phyloP scores from a whole-genome alignment of 176 grass and related monocot genomes.

The Aegilops sharonensis region DNA sequence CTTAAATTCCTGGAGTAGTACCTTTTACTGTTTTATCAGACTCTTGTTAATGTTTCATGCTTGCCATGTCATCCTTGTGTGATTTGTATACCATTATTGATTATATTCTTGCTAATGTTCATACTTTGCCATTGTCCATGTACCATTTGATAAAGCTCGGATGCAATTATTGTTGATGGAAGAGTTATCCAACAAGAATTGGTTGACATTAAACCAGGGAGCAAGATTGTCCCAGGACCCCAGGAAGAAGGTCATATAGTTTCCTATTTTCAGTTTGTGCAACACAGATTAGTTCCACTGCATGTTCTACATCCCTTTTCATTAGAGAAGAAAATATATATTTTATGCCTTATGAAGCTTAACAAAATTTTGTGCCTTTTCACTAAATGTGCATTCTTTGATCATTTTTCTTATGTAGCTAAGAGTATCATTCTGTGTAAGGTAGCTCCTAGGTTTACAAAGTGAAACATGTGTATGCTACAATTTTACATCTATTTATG shows the following conservation, averaged over 20 bases:
- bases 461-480: constrained; percentile 8
- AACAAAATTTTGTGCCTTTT: neutral
- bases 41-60: neutral
- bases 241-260: constrained; percentile 62
- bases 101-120: neutral
- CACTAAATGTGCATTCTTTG: neutral
- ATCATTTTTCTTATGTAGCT: neutral
- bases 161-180: constrained; percentile 86
- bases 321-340: neutral
- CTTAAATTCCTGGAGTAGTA: neutral
- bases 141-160: constrained; percentile 54
- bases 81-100: neutral
- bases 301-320: neutral
- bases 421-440: neutral
- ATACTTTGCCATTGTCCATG: constrained; percentile 21
- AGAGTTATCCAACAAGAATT: constrained; percentile 62
- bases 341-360: constrained; percentile 1
- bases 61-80: neutral
- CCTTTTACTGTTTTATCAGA: neutral
- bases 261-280: neutral
- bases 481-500: neutral
- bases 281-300: neutral
- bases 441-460: constrained; percentile 17
- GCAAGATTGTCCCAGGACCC: constrained; percentile 78
- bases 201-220: constrained; percentile 62